Percentiles rank a stretch among this genome's conserved stretches.
Evolutionary conservation across 2,329 filamentous ascomycete species (phyloP).

Genomic region (Diaporthe humulicola): DNA sequence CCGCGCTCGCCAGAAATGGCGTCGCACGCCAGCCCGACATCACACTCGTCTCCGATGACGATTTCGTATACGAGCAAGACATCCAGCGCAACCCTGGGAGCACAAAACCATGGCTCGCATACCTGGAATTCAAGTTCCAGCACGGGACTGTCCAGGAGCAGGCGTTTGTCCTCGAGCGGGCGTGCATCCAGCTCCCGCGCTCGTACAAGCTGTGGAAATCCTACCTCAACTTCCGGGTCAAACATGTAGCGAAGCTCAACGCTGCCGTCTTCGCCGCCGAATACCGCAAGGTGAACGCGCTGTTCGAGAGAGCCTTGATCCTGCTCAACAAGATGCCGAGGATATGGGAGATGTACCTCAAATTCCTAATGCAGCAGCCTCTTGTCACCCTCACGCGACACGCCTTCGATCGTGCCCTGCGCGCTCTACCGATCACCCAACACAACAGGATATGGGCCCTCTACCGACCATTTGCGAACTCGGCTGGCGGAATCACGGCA

Average conservation of each 20-base stretch:
- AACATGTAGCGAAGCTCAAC: constrained; percentile 86
- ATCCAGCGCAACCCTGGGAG: constrained; percentile 87
- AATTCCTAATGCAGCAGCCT: constrained; percentile 92
- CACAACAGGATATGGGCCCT: constrained; percentile 96
- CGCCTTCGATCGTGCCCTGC: constrained; percentile 91
- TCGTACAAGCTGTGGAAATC: constrained; percentile 99
- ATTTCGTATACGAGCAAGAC: constrained; percentile 97
- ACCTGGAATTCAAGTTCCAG: constrained; percentile 90
- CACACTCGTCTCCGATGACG: constrained; percentile 73
- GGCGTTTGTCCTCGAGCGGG: constrained; percentile 88
- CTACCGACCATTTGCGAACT: constrained; percentile 91
- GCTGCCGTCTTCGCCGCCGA: constrained; percentile 83
- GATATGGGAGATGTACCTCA: constrained; percentile 96
- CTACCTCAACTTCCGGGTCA: constrained; percentile 88
- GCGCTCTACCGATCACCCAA: constrained; percentile 92
- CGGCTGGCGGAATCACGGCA: constrained; percentile 89
- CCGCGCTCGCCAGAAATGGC: constrained; percentile 38
- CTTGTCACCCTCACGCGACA: constrained; percentile 87
- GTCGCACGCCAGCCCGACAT: constrained; percentile 40
- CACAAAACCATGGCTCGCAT: constrained; percentile 94
- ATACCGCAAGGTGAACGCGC: constrained; percentile 92
- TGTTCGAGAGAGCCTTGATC: constrained; percentile 93
- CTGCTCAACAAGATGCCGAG: constrained; percentile 98
- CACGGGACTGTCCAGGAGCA: constrained; percentile 90
- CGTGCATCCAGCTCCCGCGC: constrained; percentile 88